These are phyloP conservation scores for Sphenostylis stenocarpa DNA, from an alignment of 306 rosid genomes.

Conservation along the genomic window DNA sequence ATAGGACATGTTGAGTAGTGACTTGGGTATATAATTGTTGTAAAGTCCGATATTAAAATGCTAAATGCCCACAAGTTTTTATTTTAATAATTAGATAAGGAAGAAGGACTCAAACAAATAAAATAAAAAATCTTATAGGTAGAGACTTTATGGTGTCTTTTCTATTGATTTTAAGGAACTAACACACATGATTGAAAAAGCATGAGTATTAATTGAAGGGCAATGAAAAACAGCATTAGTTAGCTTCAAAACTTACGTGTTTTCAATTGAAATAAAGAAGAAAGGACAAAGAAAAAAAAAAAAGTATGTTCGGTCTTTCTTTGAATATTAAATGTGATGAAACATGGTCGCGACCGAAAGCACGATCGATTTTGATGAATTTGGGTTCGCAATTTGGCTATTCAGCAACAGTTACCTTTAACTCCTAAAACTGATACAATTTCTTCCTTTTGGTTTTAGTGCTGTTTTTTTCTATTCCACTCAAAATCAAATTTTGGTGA, in stretches of 20 bases:
- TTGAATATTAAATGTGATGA: conserved; percentile 12
- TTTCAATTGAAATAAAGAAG: conserved; percentile 28
- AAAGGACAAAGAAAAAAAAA: not conserved
- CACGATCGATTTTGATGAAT: not conserved
- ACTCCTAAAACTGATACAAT: too few relatives aligned
- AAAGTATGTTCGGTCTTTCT: conserved; percentile 3
- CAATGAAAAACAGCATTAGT: not conserved
- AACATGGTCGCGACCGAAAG: conserved; percentile 2
- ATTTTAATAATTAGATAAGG: not conserved
- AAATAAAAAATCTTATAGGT: too few relatives aligned
- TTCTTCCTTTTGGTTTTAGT: not conserved
- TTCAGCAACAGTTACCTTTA: too few relatives aligned
- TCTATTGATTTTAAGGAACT: conserved; percentile 2
- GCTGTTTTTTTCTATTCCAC: not conserved
- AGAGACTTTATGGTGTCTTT: not conserved
- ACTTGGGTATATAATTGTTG: not conserved
- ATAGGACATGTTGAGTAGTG: not conserved
- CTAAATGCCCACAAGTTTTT: not conserved
- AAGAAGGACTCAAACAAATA: too few relatives aligned
- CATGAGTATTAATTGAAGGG: not conserved
- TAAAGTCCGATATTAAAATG: not conserved
- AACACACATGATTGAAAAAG: conserved; percentile 21
- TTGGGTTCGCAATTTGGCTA: too few relatives aligned
- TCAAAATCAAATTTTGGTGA: not conserved
- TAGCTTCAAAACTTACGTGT: conserved; percentile 22